Evolutionary conservation across 345 rosid genomes (phyloP).

Genomic region (Arabidopsis suecica): DNA sequence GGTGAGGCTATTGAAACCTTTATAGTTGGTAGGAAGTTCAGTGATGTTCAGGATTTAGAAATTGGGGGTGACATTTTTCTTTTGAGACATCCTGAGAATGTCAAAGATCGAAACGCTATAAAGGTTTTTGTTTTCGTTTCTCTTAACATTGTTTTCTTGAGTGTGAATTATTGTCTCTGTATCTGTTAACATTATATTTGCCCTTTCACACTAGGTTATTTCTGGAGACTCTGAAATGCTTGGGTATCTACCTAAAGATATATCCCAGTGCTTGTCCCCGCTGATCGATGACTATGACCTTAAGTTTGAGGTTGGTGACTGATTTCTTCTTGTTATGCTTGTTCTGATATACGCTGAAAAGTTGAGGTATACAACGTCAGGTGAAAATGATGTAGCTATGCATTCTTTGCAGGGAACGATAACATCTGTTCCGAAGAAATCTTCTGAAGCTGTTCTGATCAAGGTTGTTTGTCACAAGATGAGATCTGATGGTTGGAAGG

Average conservation of each 20-base stretch:
- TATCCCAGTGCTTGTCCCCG: constrained; percentile 75
- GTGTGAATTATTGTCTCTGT: constrained; percentile 9
- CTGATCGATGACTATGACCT: constrained; percentile 61
- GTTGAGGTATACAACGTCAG: constrained; percentile 1
- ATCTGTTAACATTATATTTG: not conserved
- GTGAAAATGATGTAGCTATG: constrained; percentile 1
- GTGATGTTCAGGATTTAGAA: constrained; percentile 60
- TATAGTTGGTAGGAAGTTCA: constrained; percentile 87
- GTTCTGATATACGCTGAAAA: constrained; percentile 12
- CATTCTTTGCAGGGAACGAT: constrained; percentile 64
- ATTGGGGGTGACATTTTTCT: constrained; percentile 59
- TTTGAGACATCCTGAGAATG: constrained; percentile 72
- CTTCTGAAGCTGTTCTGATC: constrained; percentile 70
- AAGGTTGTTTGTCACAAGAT: constrained; percentile 53
- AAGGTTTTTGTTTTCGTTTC: constrained; percentile 51
- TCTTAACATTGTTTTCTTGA: constrained; percentile 19
- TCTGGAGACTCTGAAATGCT: constrained; percentile 63
- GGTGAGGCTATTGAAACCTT: constrained; percentile 62
- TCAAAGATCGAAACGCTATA: constrained; percentile 77
- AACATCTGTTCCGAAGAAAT: constrained; percentile 58
- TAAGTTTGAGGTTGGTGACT: constrained; percentile 67
- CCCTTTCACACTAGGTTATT: constrained; percentile 61
- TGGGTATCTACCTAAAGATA: constrained; percentile 83
- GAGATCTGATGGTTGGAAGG: constrained; percentile 41
- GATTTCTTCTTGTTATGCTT: constrained; percentile 1